Evolutionary conservation across 306 rosid species (phyloP).

Genomic region (Morella rubra): DNA sequence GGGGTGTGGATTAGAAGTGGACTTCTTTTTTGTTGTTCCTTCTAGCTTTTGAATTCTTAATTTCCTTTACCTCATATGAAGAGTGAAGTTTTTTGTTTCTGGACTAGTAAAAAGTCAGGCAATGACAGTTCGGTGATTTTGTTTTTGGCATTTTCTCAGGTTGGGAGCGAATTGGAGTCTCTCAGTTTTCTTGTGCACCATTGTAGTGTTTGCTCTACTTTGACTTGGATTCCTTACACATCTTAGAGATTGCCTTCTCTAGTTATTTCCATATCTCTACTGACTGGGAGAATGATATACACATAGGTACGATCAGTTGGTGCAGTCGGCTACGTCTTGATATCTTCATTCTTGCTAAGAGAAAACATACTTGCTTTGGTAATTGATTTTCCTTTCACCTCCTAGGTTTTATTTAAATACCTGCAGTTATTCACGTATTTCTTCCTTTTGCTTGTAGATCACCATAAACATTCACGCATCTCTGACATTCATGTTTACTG

Average conservation of each 20-base stretch:
- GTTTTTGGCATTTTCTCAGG: slow-evolving; percentile 55
- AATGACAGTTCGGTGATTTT: slow-evolving; percentile 15
- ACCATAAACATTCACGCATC: slow-evolving; percentile 95
- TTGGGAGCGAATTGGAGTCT: slow-evolving; percentile 70
- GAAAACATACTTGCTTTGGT: slow-evolving; percentile 93
- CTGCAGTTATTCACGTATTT: background rate
- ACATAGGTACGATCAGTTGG: slow-evolving; percentile 83
- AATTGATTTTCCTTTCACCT: slow-evolving; percentile 27
- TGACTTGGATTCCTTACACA: slow-evolving; percentile 7
- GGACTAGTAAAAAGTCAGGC: slow-evolving; percentile 2
- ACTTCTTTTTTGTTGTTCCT: background rate
- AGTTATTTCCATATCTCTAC: background rate
- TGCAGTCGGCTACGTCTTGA: slow-evolving; percentile 81
- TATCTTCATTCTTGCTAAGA: slow-evolving; percentile 81
- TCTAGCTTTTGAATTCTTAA: background rate
- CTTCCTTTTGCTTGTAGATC: slow-evolving; percentile 56
- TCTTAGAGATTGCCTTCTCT: slow-evolving; percentile 18
- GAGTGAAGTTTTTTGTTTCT: background rate
- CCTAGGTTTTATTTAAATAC: slow-evolving; percentile 3
- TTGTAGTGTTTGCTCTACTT: slow-evolving; percentile 61
- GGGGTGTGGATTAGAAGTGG: background rate
- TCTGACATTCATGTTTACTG: slow-evolving; percentile 75
- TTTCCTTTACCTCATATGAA: background rate
- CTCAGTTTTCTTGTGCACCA: slow-evolving; percentile 79
- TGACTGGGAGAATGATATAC: background rate